These are phyloP conservation scores for Plantago elongata DNA, from an alignment of 257 asterid genomes.

Conservation along the genomic window DNA sequence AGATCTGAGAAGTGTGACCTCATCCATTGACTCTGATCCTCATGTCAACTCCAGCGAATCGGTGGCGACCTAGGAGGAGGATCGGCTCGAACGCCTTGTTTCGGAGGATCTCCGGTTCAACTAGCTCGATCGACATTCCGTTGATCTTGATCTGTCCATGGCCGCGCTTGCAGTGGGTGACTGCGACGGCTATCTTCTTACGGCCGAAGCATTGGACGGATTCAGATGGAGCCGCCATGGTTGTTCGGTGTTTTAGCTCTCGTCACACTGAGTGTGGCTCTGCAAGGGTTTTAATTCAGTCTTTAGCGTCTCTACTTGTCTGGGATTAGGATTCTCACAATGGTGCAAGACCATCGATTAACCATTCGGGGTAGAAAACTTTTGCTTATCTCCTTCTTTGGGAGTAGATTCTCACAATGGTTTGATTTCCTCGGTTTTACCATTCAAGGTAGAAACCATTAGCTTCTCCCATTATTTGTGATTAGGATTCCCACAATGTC, in stretches of 20 bases:
- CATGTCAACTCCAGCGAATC: conserved; percentile 75
- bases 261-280: too few species aligned
- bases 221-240: conserved; percentile 43
- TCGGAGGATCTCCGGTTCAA: conserved; percentile 74
- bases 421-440: too few species aligned
- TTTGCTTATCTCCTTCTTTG: too few species aligned
- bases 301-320: too few species aligned
- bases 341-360: too few species aligned
- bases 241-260: neutral
- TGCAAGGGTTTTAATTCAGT: too few species aligned
- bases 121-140: conserved; percentile 74
- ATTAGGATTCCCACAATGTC: too few species aligned
- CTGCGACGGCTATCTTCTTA: conserved; percentile 76
- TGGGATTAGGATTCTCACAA: too few species aligned
- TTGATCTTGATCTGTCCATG: conserved; percentile 69
- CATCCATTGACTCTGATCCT: conserved; percentile 79
- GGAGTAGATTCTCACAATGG: too few species aligned
- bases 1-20: conserved; percentile 77
- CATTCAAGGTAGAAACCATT: too few species aligned
- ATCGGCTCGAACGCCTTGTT: conserved; percentile 74
- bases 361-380: too few species aligned
- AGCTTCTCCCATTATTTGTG: too few species aligned
- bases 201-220: conserved; percentile 75
- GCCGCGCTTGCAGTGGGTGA: conserved; percentile 76
- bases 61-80: conserved; percentile 63